Conservation (phyloP, 805 yeast species). For the Candida hungchunana region DNA sequence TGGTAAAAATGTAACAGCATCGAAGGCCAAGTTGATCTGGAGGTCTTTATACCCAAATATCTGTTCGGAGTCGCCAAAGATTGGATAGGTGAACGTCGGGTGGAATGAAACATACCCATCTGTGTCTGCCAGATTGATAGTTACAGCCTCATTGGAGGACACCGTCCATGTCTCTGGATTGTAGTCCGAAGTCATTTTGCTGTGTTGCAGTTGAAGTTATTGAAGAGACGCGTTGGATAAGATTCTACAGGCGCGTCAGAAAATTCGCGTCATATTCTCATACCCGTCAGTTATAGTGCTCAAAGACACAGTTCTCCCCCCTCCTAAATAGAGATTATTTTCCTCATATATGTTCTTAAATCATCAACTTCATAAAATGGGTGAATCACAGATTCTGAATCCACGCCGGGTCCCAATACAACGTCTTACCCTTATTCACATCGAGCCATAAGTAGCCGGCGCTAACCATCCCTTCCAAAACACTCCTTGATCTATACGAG, state of each 20-base stretch:
- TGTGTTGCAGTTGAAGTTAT: no score
- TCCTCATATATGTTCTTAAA: no score
- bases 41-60: constrained; percentile 80
- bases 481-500: constrained; percentile 51
- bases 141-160: constrained; percentile 65
- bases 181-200: constrained; percentile 36
- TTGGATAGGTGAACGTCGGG: constrained; percentile 87
- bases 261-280: no score
- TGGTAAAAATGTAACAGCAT: constrained; percentile 69
- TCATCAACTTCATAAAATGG: no score
- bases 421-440: constrained; percentile 36
- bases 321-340: no score
- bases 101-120: constrained; percentile 58
- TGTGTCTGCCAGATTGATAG: constrained; percentile 55
- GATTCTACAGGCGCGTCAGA: no score
- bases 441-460: constrained; percentile 88
- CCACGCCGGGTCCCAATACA: constrained; percentile 78
- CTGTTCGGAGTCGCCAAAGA: constrained; percentile 87
- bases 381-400: no score
- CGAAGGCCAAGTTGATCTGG: constrained; percentile 64
- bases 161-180: constrained; percentile 73
- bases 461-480: constrained; percentile 74
- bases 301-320: no score
- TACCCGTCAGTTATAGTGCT: no score
- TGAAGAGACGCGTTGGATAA: no score